A percentile compares a stretch with the other conserved stretches of the same genome.
These are phyloP conservation scores for Acanthamoeba culbertsoni DNA, from an alignment of 208 protist genomes.

Conservation along the genomic window DNA sequence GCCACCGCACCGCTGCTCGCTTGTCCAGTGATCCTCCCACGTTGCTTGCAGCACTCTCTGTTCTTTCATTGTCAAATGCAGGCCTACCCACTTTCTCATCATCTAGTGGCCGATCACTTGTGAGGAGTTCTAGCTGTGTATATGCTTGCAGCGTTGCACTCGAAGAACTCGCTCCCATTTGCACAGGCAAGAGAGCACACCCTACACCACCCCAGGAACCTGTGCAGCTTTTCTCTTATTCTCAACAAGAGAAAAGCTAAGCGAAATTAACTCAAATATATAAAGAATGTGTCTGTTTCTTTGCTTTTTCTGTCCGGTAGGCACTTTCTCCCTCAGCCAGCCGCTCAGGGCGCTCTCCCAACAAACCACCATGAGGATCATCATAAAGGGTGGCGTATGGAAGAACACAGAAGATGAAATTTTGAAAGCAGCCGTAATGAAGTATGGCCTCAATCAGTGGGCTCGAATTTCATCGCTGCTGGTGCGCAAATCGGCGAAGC, in stretches of 20 bases:
- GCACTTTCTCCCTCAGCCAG: too few relatives aligned
- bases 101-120: background rate
- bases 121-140: background rate
- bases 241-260: too few relatives aligned
- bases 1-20: too few relatives aligned
- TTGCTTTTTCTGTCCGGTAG: too few relatives aligned
- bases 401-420: slow-evolving; percentile 99
- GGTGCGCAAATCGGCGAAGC: slow-evolving; percentile 96
- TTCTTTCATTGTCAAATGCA: background rate
- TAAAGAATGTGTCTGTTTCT: too few relatives aligned
- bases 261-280: too few relatives aligned
- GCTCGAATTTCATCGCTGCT: slow-evolving; percentile 98
- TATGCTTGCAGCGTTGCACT: background rate
- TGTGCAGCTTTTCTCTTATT: too few relatives aligned
- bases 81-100: too few relatives aligned
- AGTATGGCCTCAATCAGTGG: slow-evolving; percentile 99
- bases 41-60: background rate
- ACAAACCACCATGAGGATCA: slow-evolving; percentile 91
- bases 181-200: too few relatives aligned
- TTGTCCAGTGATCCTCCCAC: too few relatives aligned
- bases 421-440: slow-evolving; percentile 98
- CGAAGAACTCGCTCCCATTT: background rate
- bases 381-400: slow-evolving; percentile 98
- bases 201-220: too few relatives aligned
- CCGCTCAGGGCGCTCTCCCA: too few relatives aligned